phyloP scores from a whole-genome alignment of 2,329 filamentous ascomycete species.

The Pseudocercospora pini-densiflorae region DNA sequence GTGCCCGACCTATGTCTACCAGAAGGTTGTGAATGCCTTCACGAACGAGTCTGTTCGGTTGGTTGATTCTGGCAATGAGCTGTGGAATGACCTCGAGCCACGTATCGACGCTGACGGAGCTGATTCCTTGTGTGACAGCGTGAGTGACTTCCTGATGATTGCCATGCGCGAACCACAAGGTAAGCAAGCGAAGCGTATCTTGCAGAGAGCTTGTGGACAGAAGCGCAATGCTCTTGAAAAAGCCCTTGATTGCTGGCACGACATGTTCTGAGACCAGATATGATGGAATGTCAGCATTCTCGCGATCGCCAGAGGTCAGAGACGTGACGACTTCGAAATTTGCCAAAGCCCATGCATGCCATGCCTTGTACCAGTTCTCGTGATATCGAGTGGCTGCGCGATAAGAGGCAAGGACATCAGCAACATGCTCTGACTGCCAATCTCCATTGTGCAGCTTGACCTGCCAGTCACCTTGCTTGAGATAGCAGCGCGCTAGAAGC shows the following conservation, averaged over 20 bases:
- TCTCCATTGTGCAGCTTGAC: slow-evolving; percentile 82
- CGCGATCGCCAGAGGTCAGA: slow-evolving; percentile 68
- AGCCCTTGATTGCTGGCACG: slow-evolving; percentile 90
- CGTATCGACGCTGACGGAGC: slow-evolving; percentile 91
- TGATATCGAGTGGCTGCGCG: slow-evolving; percentile 92
- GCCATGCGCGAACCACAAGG: slow-evolving; percentile 95
- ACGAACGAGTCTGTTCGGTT: slow-evolving; percentile 86
- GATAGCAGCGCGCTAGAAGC: slow-evolving; percentile 90
- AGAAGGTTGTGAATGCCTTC: slow-evolving; percentile 90
- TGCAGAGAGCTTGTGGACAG: slow-evolving; percentile 92
- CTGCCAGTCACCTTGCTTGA: slow-evolving; percentile 97
- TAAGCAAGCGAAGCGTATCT: slow-evolving; percentile 89
- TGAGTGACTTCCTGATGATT: slow-evolving; percentile 84
- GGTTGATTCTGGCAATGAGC: slow-evolving; percentile 95
- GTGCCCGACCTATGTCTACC: slow-evolving; percentile 87
- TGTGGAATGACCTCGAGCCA: slow-evolving; percentile 99
- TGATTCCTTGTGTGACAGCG: slow-evolving; percentile 87
- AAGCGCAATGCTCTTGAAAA: slow-evolving; percentile 95
- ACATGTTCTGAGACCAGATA: slow-evolving; percentile 82
- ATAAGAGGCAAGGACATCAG: slow-evolving; percentile 90
- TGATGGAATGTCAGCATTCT: slow-evolving; percentile 63
- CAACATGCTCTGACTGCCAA: slow-evolving; percentile 84
- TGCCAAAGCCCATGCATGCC: slow-evolving; percentile 97
- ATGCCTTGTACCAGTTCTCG: slow-evolving; percentile 96
- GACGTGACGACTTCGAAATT: slow-evolving; percentile 98